phyloP scores from a whole-genome alignment of 306 rosid species.

The Trifolium repens region DNA sequence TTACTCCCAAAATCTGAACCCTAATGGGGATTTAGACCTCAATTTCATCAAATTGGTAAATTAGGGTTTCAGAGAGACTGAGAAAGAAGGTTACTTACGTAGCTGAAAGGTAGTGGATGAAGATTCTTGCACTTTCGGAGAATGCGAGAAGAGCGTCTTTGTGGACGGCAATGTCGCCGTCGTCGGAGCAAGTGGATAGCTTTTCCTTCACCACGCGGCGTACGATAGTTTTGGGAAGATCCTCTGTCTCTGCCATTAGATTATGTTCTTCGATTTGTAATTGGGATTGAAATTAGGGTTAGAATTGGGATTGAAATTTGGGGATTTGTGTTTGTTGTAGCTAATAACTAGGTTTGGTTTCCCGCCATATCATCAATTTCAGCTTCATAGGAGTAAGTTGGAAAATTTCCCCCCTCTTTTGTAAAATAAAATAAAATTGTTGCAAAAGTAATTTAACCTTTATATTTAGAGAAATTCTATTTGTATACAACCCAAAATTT shows the following conservation, averaged over 20 bases:
- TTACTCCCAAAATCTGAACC: not conserved
- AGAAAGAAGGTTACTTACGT: slow-evolving; percentile 53
- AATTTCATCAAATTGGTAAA: not conserved
- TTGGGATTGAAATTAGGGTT: slow-evolving; percentile 10
- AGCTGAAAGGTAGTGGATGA: slow-evolving; percentile 93
- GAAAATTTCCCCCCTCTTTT: too few relatives aligned
- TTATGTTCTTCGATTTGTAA: slow-evolving; percentile 22
- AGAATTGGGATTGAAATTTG: not conserved
- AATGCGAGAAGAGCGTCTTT: slow-evolving; percentile 82
- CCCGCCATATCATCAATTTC: not conserved
- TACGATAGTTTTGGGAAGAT: slow-evolving; percentile 81
- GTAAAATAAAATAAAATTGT: too few relatives aligned
- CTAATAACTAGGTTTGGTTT: not conserved
- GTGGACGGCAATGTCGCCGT: slow-evolving; percentile 67
- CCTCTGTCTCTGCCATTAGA: slow-evolving; percentile 55
- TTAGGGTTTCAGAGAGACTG: not conserved
- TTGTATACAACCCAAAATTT: too few relatives aligned
- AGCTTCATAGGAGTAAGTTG: not conserved
- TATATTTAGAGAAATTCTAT: too few relatives aligned
- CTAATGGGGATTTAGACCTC: not conserved
- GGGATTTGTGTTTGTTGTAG: not conserved
- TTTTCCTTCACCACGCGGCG: slow-evolving; percentile 94
- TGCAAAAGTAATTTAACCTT: too few relatives aligned
- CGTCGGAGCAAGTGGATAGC: slow-evolving; percentile 69
- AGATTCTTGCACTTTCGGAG: slow-evolving; percentile 87